phyloP scores from a whole-genome alignment of 257 asterid genomes.

The Anisodus tanguticus region DNA sequence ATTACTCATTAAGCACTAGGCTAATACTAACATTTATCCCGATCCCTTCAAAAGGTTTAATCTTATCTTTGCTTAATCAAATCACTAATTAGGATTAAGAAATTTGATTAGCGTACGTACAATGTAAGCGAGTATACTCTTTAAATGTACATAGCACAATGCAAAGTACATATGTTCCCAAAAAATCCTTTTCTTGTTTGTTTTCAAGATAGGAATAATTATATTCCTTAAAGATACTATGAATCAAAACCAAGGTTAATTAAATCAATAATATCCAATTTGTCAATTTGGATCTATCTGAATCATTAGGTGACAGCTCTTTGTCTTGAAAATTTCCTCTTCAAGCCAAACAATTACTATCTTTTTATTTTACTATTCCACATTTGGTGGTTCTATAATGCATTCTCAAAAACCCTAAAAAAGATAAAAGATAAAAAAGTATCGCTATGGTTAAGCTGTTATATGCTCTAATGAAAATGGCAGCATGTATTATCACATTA shows the following conservation, averaged over 20 bases:
- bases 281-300: background rate
- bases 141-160: background rate
- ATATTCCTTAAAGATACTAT: background rate
- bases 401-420: background rate
- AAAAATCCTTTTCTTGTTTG: too few relatives aligned
- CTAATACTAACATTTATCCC: background rate
- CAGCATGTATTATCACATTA: conserved; percentile 21
- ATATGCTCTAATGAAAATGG: conserved; percentile 14
- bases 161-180: background rate
- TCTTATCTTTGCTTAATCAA: background rate
- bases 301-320: conserved; percentile 48
- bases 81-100: background rate
- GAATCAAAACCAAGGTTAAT: background rate
- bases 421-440: background rate
- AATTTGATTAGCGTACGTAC: background rate
- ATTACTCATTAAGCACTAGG: conserved; percentile 17
- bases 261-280: background rate
- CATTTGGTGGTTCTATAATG: background rate
- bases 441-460: conserved; percentile 39
- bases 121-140: background rate
- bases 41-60: background rate
- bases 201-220: background rate
- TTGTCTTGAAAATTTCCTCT: conserved; percentile 38
- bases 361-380: background rate
- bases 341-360: conserved; percentile 25